Evolutionary conservation across 768 basidiomycete genomes (phyloP), one percentile per base, ranked within the genome.

Genomic region (Psilocybe subaeruginosa): DNA sequence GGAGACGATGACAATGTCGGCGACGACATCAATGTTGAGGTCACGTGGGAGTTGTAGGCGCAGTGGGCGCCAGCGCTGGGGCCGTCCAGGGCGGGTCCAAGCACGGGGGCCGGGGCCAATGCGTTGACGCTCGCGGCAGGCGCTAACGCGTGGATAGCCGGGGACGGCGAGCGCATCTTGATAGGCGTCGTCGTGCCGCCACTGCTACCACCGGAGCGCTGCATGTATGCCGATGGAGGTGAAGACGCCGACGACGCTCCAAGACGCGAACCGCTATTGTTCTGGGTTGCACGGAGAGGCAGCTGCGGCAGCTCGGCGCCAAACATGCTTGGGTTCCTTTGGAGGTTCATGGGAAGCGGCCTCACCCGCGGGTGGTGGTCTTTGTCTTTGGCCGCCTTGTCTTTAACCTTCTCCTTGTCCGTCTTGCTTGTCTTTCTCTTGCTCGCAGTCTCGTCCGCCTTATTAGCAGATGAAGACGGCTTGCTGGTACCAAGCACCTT

Each of bases 271-370:
- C 19, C 37, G 49, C 37, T 46, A 39, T 45, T 56, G 46, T 46
- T 17, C 35, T 29, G 6, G 9, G 48, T 8, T 30, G 17, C 48
- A 27, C 19, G 48, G 1, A 27, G 7, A 8, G 48, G 54, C 31
- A 37, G 23, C 41, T 55, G 19, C 17, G 86, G 87, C 37, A 89
- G 78, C 70, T 90, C 89, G 58, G 78, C 80, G 41, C 88, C 90
- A 65, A 89, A 83, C 67, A 88, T 88, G 67, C 84, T 88, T 35
- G 87, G 86, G 63, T 86, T 88, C 56, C 84, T 82, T 65, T 80
- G 78, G 35, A 81, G 69, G 64, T 83, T 86, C 80, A 82, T 82
- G 23, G 78, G 77, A 66, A 72, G 68, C 66, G 70, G 69, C 55
- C 69, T 70, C 55, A 59, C 68, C 23, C 66, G 65, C 61, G 60